phyloP scores from a whole-genome alignment of 2,329 filamentous ascomycete genomes.

The Stachybotrys echinatus region DNA sequence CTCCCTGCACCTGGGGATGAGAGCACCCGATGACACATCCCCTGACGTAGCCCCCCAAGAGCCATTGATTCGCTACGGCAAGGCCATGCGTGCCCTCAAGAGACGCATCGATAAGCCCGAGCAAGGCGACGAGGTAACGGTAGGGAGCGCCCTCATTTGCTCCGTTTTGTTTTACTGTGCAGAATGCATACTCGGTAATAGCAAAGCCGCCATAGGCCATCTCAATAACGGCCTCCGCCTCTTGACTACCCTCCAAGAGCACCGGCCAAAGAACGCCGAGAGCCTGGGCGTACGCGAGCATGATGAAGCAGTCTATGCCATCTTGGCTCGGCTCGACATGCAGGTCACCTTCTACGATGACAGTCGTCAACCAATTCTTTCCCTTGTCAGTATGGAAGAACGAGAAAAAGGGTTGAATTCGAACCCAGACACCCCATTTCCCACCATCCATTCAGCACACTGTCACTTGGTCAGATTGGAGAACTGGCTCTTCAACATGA shows the following conservation, averaged over 20 bases:
- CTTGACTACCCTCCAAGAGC: neutral
- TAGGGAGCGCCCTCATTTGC: slow-evolving; percentile 6
- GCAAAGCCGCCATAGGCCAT: slow-evolving; percentile 7
- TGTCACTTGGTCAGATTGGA: slow-evolving; percentile 1
- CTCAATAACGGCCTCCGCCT: neutral
- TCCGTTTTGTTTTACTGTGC: slow-evolving; percentile 9
- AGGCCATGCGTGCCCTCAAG: neutral
- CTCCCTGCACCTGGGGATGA: slow-evolving; percentile 8
- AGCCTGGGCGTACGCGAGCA: neutral
- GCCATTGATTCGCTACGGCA: neutral
- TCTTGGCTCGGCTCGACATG: slow-evolving; percentile 6
- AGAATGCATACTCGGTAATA: slow-evolving; percentile 8
- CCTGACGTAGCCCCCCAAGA: neutral
- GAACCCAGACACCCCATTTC: neutral
- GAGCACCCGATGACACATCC: no score
- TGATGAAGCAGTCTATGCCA: neutral
- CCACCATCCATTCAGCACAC: slow-evolving; percentile 3
- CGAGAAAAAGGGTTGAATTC: neutral
- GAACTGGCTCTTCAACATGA: no score
- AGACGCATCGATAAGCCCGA: neutral
- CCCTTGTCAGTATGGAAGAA: neutral
- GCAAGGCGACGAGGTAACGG: no score
- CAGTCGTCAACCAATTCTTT: neutral
- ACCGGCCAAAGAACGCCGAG: no score
- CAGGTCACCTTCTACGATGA: slow-evolving; percentile 8